A percentile compares a stretch with the other conserved stretches of the same genome.
phyloP scores from a whole-genome alignment of 2,329 filamentous ascomycete species.

The Pseudogymnoascus sp. region DNA sequence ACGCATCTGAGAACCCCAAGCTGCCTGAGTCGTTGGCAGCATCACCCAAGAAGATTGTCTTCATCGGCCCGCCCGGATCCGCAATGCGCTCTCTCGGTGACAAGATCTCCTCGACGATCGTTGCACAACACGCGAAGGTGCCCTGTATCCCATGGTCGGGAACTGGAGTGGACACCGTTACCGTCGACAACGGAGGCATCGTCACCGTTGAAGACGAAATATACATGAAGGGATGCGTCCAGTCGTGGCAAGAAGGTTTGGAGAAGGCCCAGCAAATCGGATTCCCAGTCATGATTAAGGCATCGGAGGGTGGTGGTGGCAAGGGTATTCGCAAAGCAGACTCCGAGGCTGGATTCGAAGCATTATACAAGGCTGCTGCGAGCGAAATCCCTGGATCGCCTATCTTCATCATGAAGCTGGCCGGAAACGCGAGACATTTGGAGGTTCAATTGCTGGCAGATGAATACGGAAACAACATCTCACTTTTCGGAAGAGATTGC shows the following conservation, averaged over 20 bases:
- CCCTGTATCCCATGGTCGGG: slow-evolving; percentile 99
- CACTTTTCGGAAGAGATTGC: slow-evolving; percentile 95
- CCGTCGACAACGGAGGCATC: slow-evolving; percentile 71
- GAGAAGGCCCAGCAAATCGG: slow-evolving; percentile 81
- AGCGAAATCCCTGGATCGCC: slow-evolving; percentile 97
- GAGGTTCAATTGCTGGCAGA: slow-evolving; percentile 96
- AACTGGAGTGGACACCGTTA: slow-evolving; percentile 76
- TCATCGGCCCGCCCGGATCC: slow-evolving; percentile 94
- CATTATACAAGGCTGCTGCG: slow-evolving; percentile 88
- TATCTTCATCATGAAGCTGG: slow-evolving; percentile 99
- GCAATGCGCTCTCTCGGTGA: slow-evolving; percentile 98
- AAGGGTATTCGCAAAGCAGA: slow-evolving; percentile 98
- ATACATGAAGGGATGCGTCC: slow-evolving; percentile 86
- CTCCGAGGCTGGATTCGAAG: slow-evolving; percentile 73
- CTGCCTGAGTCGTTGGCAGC: slow-evolving; percentile 92
- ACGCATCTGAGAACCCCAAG: slow-evolving; percentile 97
- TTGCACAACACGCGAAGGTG: slow-evolving; percentile 91
- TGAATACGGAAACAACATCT: slow-evolving; percentile 99
- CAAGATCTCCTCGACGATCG: slow-evolving; percentile 99
- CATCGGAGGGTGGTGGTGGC: slow-evolving; percentile 97
- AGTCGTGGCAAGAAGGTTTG: slow-evolving; percentile 82
- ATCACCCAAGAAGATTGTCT: slow-evolving; percentile 97
- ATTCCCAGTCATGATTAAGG: slow-evolving; percentile 99
- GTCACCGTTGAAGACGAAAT: slow-evolving; percentile 83
- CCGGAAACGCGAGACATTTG: slow-evolving; percentile 89